Evolutionary conservation across 1,139 yeast genomes (phyloP).

Genomic region (Suhomyces taliae): DNA sequence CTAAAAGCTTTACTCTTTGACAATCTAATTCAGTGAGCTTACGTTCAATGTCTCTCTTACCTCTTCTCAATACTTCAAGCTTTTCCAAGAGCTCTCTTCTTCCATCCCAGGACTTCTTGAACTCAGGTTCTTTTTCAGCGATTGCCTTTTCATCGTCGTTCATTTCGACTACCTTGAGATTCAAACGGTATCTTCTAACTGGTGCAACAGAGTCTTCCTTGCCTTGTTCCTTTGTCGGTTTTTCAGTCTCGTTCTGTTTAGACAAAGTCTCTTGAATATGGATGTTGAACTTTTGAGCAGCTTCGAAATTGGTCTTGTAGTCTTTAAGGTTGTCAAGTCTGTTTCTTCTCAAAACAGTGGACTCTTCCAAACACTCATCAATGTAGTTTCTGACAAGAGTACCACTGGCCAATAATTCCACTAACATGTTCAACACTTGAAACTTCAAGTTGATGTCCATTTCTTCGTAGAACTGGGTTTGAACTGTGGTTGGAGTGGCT

Average conservation of each 20-base stretch:
- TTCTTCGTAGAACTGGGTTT: slow-evolving; percentile 48
- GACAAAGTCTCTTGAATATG: slow-evolving; percentile 31
- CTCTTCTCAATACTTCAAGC: slow-evolving; percentile 45
- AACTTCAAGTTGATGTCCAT: slow-evolving; percentile 53
- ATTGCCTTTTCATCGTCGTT: slow-evolving; percentile 50
- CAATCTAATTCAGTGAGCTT: slow-evolving; percentile 66
- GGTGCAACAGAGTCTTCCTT: slow-evolving; percentile 8
- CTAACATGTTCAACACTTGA: slow-evolving; percentile 53
- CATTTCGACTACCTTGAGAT: slow-evolving; percentile 41
- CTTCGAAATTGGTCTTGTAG: slow-evolving; percentile 51
- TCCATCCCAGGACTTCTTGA: slow-evolving; percentile 43
- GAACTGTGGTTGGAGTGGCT: slow-evolving; percentile 52
- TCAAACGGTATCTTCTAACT: slow-evolving; percentile 29
- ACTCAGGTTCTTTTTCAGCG: slow-evolving; percentile 47
- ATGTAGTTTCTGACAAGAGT: slow-evolving; percentile 60
- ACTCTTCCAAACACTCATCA: slow-evolving; percentile 67
- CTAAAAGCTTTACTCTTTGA: slow-evolving; percentile 75
- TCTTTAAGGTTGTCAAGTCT: slow-evolving; percentile 69
- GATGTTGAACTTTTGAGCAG: slow-evolving; percentile 47
- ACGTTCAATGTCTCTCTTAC: slow-evolving; percentile 54
- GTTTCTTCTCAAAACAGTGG: slow-evolving; percentile 63
- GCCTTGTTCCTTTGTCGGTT: not conserved
- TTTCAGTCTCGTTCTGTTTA: slow-evolving; percentile 7
- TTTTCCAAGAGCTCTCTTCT: slow-evolving; percentile 41
- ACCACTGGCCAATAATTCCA: slow-evolving; percentile 59